A percentile compares a stretch with the other conserved stretches of the same genome.
Conservation (phyloP, 192 early-diverging fungal genomes). For the Chytriomyces hyalinus region DNA sequence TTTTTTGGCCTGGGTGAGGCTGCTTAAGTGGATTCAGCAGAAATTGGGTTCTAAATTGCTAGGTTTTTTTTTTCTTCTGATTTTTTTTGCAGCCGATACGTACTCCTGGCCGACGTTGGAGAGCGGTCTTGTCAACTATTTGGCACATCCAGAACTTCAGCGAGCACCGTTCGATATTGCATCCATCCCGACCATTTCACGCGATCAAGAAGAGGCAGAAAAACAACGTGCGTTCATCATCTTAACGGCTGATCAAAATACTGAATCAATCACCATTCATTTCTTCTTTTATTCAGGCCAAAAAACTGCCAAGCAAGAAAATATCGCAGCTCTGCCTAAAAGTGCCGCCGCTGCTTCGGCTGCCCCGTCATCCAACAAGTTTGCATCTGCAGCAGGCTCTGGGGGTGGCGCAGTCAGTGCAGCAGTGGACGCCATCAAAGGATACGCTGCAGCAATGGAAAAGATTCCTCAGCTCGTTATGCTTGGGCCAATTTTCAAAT, state of each 20-base stretch:
- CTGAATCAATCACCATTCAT: slow-evolving; percentile 1
- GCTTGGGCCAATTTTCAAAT: slow-evolving; percentile 88
- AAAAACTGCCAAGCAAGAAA: slow-evolving; percentile 44
- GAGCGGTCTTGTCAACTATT: slow-evolving; percentile 84
- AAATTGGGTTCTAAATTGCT: neutral
- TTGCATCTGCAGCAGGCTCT: slow-evolving; percentile 26
- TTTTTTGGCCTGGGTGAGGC: slow-evolving; percentile 82
- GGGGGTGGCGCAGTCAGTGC: neutral
- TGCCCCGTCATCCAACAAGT: neutral
- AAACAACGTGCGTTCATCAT: slow-evolving; percentile 52
- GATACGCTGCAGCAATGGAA: slow-evolving; percentile 78
- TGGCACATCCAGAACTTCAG: slow-evolving; percentile 67
- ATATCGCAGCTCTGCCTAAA: slow-evolving; percentile 23
- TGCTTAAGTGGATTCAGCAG: slow-evolving; percentile 11
- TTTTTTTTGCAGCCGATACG: slow-evolving; percentile 68
- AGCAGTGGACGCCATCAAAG: slow-evolving; percentile 67
- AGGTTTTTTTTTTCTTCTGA: neutral
- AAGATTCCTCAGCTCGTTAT: slow-evolving; percentile 81
- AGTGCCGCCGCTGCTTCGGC: slow-evolving; percentile 16
- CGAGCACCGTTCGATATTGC: slow-evolving; percentile 77
- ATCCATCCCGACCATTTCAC: slow-evolving; percentile 79
- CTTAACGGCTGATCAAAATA: too few relatives aligned
- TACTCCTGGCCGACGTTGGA: slow-evolving; percentile 87
- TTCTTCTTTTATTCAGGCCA: slow-evolving; percentile 35
- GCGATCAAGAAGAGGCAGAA: slow-evolving; percentile 84